These are phyloP conservation scores for Tulasnella sp. DNA, from an alignment of 768 basidiomycete genomes.

Conservation along the genomic window DNA sequence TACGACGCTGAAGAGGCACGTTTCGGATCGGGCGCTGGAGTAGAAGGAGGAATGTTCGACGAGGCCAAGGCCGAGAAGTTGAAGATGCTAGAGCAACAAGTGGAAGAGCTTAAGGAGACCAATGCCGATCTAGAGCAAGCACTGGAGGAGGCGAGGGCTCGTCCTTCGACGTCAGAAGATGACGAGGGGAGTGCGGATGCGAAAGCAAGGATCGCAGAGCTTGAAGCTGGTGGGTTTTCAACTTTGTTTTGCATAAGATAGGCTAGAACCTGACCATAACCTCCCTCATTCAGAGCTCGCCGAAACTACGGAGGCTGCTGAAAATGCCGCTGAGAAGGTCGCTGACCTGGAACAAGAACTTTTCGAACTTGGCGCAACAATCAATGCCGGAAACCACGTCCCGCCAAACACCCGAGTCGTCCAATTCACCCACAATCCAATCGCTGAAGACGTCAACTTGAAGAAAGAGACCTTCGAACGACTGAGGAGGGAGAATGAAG, in stretches of 20 bases:
- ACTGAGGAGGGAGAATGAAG: constrained; percentile 79
- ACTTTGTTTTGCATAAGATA: neutral
- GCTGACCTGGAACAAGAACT: constrained; percentile 75
- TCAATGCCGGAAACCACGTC: constrained; percentile 73
- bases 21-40: constrained; percentile 43
- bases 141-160: constrained; percentile 41
- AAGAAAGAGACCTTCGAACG: constrained; percentile 75
- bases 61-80: constrained; percentile 35
- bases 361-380: constrained; percentile 74
- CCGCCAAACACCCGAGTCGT: constrained; percentile 73
- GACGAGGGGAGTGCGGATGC: constrained; percentile 43
- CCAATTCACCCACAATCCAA: constrained; percentile 77
- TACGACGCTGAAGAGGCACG: constrained; percentile 61
- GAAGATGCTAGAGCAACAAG: constrained; percentile 35
- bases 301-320: constrained; percentile 42
- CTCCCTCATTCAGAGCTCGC: constrained; percentile 41
- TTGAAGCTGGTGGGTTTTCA: constrained; percentile 29
- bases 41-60: constrained; percentile 36
- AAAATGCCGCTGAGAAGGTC: constrained; percentile 55
- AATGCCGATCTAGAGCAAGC: constrained; percentile 54
- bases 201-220: constrained; percentile 37
- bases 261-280: neutral
- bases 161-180: neutral
- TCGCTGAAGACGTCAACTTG: constrained; percentile 77
- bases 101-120: constrained; percentile 54